A percentile compares a stretch with the other conserved stretches of the same genome.
These are phyloP conservation scores for Paramecium sexaurelia DNA, from an alignment of 73 alveolate species.

Conservation along the genomic window DNA sequence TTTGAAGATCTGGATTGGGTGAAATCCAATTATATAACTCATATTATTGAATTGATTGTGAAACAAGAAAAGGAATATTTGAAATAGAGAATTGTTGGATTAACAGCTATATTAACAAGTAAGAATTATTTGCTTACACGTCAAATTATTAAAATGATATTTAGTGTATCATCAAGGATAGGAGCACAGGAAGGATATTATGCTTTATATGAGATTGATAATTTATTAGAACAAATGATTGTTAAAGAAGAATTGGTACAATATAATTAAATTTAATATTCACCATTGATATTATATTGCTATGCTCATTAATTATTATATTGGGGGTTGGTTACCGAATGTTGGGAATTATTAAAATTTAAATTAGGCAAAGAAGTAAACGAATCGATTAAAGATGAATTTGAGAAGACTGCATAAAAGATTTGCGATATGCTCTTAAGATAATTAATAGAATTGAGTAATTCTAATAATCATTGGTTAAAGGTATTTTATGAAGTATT, in stretches of 20 bases:
- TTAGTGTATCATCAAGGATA: conserved; percentile 17
- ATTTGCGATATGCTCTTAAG: conserved; percentile 30
- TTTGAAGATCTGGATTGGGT: conserved; percentile 60
- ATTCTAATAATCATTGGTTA: background rate
- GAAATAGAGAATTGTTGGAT: conserved; percentile 32
- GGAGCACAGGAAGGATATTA: conserved; percentile 44
- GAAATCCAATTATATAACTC: background rate
- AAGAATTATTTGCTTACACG: background rate
- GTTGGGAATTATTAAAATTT: conserved; percentile 43
- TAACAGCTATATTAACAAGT: background rate
- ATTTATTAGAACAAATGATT: background rate
- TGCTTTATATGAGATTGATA: conserved; percentile 25
- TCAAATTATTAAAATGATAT: conserved; percentile 21
- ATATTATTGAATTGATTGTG: conserved; percentile 18
- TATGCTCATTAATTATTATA: conserved; percentile 24
- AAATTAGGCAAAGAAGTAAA: background rate
- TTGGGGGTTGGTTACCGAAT: conserved; percentile 32
- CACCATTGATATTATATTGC: conserved; percentile 26
- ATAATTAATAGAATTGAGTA: background rate
- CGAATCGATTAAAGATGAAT: conserved; percentile 26
- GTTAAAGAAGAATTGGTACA: background rate
- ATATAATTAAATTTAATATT: background rate
- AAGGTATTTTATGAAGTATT: background rate
- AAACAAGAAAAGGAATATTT: conserved; percentile 22
- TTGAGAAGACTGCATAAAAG: conserved; percentile 20